Base-by-base conservation (phyloP, 805 yeast genomes). In the Zygosaccharomyces bailii region DNA sequence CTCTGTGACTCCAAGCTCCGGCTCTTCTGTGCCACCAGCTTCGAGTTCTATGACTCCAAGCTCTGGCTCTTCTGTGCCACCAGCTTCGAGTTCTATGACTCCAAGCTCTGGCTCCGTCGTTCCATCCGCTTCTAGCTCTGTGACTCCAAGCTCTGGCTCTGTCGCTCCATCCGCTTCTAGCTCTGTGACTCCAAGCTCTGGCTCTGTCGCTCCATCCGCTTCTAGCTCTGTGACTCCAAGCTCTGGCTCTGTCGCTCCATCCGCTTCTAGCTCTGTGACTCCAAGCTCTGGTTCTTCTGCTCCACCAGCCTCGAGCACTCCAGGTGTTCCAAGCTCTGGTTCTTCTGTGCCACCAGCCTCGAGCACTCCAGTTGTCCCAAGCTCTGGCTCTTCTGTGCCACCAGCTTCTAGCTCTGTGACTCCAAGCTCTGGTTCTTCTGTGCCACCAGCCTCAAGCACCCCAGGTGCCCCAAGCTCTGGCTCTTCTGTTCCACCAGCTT, bases 151-250 rank as follows among this genome's bases (percentile, higher is more conserved):
- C 9, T 21, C 25, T 6, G 9, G 25, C 9, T 21, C 25, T 9
- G 5, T 9, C 8, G 9, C 9, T 5, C 25, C 25, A 21, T 21
- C 25, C 8, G 31, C 34, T 5, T 37, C 53, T 5, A 27, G 46
- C 16, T 24, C 32, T 27, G 27, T 37, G 4, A 19, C 38, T 13
- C 19, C 45, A 4, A 33, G 14, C 24, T 27, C 41, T 23, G 17
- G 44, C 7, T 34, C 44, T 8, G 19, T 31, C 25, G 29, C 32
- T 16, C 19, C 41, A 10, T 41, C 45, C 17, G 9, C 43, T 25
- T 11, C 25, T 3, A 17, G 24, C 13, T 27, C 34, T 34, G 29
- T 18, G 18, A 33, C 34, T 34, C 13, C 33, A 14, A 34, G 17
- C 10, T 34, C 45, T 25, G 35, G 36, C 27, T 21, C 25, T 5